These are phyloP conservation scores for Didymella lethalis DNA, from an alignment of 2,329 filamentous ascomycete genomes.

Conservation along the genomic window DNA sequence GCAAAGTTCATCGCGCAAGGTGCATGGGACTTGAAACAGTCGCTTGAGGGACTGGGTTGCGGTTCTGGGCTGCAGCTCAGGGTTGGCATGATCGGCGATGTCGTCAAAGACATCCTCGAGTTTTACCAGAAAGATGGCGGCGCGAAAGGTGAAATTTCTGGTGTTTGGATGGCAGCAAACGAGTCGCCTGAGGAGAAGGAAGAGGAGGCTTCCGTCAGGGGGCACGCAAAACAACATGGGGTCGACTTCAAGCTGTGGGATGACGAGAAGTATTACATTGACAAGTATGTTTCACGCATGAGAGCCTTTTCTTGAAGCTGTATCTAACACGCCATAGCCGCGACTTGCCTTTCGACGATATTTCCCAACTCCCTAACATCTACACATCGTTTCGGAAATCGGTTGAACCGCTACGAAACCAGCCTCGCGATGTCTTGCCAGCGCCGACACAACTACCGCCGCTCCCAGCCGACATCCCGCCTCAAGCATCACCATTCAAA, in stretches of 20 bases:
- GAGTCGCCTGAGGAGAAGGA: conserved; percentile 72
- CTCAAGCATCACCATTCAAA: conserved; percentile 68
- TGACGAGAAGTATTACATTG: conserved; percentile 81
- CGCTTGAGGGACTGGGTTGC: conserved; percentile 66
- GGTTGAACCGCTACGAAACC: conserved; percentile 73
- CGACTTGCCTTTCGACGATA: conserved; percentile 67
- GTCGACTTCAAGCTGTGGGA: conserved; percentile 71
- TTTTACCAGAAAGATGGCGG: conserved; percentile 43
- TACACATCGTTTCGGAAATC: conserved; percentile 79
- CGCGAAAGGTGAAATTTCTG: conserved; percentile 60
- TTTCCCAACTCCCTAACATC: conserved; percentile 72
- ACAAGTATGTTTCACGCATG: conserved; percentile 68
- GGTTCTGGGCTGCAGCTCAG: conserved; percentile 65
- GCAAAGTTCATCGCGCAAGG: conserved; percentile 76
- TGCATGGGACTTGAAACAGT: conserved; percentile 74
- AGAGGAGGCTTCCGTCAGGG: conserved; percentile 67
- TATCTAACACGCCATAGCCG: conserved; percentile 58
- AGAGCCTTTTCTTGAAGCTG: neutral
- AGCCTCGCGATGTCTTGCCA: conserved; percentile 66
- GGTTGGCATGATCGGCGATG: conserved; percentile 67
- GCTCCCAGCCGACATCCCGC: conserved; percentile 64
- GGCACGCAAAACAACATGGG: conserved; percentile 60
- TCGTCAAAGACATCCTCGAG: conserved; percentile 66
- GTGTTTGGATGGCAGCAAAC: conserved; percentile 78
- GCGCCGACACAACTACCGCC: conserved; percentile 65